phyloP scores from a whole-genome alignment of 2,329 filamentous ascomycete genomes.

The Paecilomyces sp. region DNA sequence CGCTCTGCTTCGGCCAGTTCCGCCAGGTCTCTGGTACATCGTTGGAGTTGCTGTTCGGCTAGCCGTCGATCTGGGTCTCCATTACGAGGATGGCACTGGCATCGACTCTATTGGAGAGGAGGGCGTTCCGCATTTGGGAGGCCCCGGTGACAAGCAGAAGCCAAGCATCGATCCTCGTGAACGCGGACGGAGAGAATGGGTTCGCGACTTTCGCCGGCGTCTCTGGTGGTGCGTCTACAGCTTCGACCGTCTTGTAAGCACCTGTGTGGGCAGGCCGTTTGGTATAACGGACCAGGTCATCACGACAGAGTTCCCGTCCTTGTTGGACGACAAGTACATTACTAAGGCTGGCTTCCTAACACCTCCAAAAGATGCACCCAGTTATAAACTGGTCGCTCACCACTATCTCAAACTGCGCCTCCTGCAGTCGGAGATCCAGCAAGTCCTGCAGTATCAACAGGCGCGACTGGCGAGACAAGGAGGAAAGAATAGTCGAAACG shows the following conservation, averaged over 20 bases:
- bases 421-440: slow-evolving; percentile 88
- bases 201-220: slow-evolving; percentile 75
- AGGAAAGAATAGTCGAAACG: slow-evolving; percentile 58
- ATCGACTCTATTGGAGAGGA: slow-evolving; percentile 45
- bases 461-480: slow-evolving; percentile 66
- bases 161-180: slow-evolving; percentile 45
- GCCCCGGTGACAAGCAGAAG: slow-evolving; percentile 17
- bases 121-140: slow-evolving; percentile 10
- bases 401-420: slow-evolving; percentile 87
- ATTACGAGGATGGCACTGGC: slow-evolving; percentile 80
- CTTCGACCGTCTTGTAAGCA: slow-evolving; percentile 87
- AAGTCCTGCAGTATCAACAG: slow-evolving; percentile 89
- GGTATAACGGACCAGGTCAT: slow-evolving; percentile 95
- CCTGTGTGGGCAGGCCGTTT: slow-evolving; percentile 86
- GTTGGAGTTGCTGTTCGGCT: slow-evolving; percentile 86
- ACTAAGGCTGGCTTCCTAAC: slow-evolving; percentile 67
- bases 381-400: slow-evolving; percentile 83
- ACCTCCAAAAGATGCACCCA: slow-evolving; percentile 57
- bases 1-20: slow-evolving; percentile 81
- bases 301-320: slow-evolving; percentile 87
- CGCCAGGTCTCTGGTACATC: slow-evolving; percentile 94
- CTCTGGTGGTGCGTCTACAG: slow-evolving; percentile 98
- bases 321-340: slow-evolving; percentile 82
- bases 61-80: slow-evolving; percentile 83
- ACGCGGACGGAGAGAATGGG: slow-evolving; percentile 68